Base-by-base conservation (phyloP, 768 basidiomycete species). In the Strobilomyces dryophilus region DNA sequence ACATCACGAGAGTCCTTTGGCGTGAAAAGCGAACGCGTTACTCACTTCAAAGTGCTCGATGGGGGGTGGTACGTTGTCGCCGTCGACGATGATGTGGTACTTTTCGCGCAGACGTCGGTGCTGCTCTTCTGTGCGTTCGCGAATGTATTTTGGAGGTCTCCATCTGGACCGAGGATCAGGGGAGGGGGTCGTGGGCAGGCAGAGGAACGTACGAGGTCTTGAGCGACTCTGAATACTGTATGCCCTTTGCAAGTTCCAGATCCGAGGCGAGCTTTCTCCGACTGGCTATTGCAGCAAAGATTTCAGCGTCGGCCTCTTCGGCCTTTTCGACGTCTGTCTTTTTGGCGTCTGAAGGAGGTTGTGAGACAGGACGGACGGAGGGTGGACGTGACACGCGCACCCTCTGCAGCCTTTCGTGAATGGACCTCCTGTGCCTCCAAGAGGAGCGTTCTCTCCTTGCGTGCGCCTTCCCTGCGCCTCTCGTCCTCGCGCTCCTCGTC, bases 361-460 rank as follows among this genome's bases (percentile, higher is more conserved):
- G 37, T 46, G 76, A 60, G 43, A 53, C 52, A 45, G 61, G 51
- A 40, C 4, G 18, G 35, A 37, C 20, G 42, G 32, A 24, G 29
- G n/a, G 27, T 26, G 39, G 40, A 26, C 32, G 53, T 9, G 9
- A 44, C 34, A 39, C 17, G 64, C 73, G 43, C 49, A 91, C 92
- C 89, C 74, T 95, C 90, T 49, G 76, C 79, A 5, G 88, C 91
- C 70, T 87, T 92, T 68, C 78, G 78, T 24, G 79, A 78, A 64
- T 95, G 92, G 31, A 98, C 95, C 65, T 98, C 95, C 71, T 98
- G 93, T 1, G 97, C 97, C 67, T 97, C 94, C 63, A 93, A 69
- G 46, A 99, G 73, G 45, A 99, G 72, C 0, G 94, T 97, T 61
- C 92, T 74, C 72, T 95, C 92, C 68, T 84, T 87, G 55, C 95